Conservation (phyloP, 1,284 basidiomycete genomes). For the Pseudozyma thailandica region DNA sequence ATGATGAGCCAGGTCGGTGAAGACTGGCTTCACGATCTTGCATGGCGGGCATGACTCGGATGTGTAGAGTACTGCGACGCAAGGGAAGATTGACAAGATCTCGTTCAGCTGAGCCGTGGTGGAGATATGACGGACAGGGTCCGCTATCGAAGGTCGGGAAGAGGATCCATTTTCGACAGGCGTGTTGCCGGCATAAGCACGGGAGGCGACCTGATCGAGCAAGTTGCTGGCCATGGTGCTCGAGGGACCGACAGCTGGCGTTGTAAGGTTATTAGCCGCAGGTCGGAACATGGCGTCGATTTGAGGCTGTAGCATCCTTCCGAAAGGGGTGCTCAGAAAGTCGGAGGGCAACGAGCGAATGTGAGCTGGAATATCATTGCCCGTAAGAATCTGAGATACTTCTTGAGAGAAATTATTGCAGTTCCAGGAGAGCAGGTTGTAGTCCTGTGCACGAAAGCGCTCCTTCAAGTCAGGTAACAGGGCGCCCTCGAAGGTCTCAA, state of each 20-base stretch:
- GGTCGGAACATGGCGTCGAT: constrained; percentile 74
- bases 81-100: constrained; percentile 69
- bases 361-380: constrained; percentile 61
- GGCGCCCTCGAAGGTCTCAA: constrained; percentile 80
- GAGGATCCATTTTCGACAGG: constrained; percentile 63
- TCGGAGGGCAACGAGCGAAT: constrained; percentile 74
- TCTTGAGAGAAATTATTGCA: constrained; percentile 80
- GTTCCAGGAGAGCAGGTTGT: constrained; percentile 79
- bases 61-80: constrained; percentile 76
- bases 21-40: constrained; percentile 75
- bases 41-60: constrained; percentile 76
- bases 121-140: constrained; percentile 63
- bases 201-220: constrained; percentile 71
- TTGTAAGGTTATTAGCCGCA: constrained; percentile 10
- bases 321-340: constrained; percentile 89
- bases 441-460: constrained; percentile 79
- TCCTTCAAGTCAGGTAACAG: constrained; percentile 79
- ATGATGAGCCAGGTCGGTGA: constrained; percentile 74
- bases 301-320: constrained; percentile 82
- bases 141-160: constrained; percentile 76
- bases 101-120: constrained; percentile 40
- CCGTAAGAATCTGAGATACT: constrained; percentile 64
- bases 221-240: constrained; percentile 10
- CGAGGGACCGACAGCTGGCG: constrained; percentile 1
- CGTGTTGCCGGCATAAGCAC: constrained; percentile 69